Evolutionary conservation across 1,284 basidiomycete species (phyloP), one percentile per base, ranked within the genome.

Genomic region (Trichosporon asahii): DNA sequence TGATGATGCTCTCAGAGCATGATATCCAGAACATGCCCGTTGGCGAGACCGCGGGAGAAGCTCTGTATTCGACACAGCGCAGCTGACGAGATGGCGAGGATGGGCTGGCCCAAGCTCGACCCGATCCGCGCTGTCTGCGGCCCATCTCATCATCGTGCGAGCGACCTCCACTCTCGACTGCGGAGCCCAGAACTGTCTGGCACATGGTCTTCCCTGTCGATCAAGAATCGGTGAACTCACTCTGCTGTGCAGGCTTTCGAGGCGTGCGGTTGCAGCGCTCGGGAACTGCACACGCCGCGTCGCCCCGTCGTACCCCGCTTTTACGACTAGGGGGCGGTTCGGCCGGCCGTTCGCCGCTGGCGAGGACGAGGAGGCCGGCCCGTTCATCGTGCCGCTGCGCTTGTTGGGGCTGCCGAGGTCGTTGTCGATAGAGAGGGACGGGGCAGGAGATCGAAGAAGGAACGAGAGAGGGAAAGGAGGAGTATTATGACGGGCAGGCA

Each of bases 231-330:
- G 7, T 33, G 31, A 11, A 79, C 86, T 76, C 72, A 92, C 92
- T 84, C 89, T 89, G 65, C 85, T 85, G 75, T 88, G 86, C 61
- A 95, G 85, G 53, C 90, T 85, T 69, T 90, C 88, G 75, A 90
- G 91, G 4, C 89, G 88, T 79, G 91, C 93, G 68, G 90, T 90
- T 53, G 88, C 86, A 31, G 91, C 90, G 18, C 91, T 91, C 27
- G 85, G 86, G 79, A 93, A 94, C 21, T 87, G 89, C 70, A 95
- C 91, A 73, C 89, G 86, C 79, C 92, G 90, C 76, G 88, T 88
- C 74, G 86, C 87, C 69, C 88, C 86, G 77, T 93, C 90, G 83
- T 91, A 91, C 7, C 87, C 88, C 82, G 91, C 93, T 83, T 91
- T 91, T 57, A 94, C 89, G 69, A 91, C 87, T 29, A 92, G 85